phyloP scores from a whole-genome alignment of 768 basidiomycete genomes.

The Pleurotus djamor region DNA sequence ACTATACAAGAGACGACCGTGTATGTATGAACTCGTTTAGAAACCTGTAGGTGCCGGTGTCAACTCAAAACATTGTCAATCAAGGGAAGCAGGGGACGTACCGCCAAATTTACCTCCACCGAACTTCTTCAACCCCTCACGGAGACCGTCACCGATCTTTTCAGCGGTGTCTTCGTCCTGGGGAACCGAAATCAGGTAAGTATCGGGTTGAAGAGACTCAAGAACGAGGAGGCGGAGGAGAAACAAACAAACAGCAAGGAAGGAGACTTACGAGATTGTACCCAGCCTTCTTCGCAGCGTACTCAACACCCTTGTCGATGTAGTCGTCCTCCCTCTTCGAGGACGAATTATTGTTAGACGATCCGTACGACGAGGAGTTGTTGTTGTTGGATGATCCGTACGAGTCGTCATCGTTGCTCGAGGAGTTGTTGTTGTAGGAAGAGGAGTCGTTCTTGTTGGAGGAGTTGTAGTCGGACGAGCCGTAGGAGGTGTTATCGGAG shows the following conservation, averaged over 20 bases:
- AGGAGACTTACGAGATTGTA: constrained; percentile 37
- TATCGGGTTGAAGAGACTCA: neutral
- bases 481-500: constrained; percentile 17
- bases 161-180: neutral
- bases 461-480: constrained; percentile 7
- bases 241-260: neutral
- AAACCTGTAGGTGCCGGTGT: no score
- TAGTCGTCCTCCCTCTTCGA: constrained; percentile 19
- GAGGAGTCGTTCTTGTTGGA: constrained; percentile 11
- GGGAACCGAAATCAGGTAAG: neutral
- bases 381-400: neutral
- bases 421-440: constrained; percentile 11
- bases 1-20: no score
- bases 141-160: constrained; percentile 2
- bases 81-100: neutral
- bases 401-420: constrained; percentile 12
- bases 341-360: constrained; percentile 9
- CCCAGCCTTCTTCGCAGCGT: constrained; percentile 37
- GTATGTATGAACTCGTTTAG: no score
- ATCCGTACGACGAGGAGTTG: constrained; percentile 12
- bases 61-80: no score
- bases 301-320: constrained; percentile 36
- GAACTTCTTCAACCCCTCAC: constrained; percentile 1
- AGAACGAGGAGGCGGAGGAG: neutral
- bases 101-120: neutral